These are phyloP conservation scores for Fusarium acutatum DNA, from an alignment of 2,329 filamentous ascomycete genomes.

Conservation along the genomic window DNA sequence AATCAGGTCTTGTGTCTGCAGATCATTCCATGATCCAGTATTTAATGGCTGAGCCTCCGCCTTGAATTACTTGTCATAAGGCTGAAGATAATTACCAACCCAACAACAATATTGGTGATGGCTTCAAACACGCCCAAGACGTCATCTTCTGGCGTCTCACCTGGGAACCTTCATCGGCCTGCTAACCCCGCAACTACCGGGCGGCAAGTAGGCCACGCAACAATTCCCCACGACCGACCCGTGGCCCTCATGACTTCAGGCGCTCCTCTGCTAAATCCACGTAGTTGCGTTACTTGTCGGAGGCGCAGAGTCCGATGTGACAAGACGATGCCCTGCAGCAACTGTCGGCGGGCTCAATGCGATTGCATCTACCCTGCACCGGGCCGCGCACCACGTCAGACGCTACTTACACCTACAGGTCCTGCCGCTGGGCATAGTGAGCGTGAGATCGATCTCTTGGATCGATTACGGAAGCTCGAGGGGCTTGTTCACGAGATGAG, in stretches of 20 bases:
- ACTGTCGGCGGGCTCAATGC: conserved; percentile 64
- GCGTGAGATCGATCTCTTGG: conserved; percentile 72
- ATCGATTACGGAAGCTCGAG: conserved; percentile 75
- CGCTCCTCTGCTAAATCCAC: conserved; percentile 51
- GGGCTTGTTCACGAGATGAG: conserved; percentile 75
- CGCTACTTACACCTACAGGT: conserved; percentile 59
- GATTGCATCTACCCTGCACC: conserved; percentile 79
- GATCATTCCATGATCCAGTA: not conserved
- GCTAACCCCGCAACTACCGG: conserved; percentile 6
- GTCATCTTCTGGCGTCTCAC: conserved; percentile 21
- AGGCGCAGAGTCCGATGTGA: conserved; percentile 77
- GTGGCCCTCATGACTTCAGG: conserved; percentile 36
- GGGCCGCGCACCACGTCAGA: conserved; percentile 73
- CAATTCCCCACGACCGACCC: conserved; percentile 29
- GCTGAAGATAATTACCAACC: not conserved
- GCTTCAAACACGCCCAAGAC: conserved; percentile 16
- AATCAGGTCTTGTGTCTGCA: not conserved
- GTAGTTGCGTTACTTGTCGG: conserved; percentile 58
- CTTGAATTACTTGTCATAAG: not conserved
- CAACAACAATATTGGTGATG: not conserved
- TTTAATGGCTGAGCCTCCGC: not conserved
- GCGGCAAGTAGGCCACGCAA: conserved; percentile 13
- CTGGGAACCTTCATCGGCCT: not conserved
- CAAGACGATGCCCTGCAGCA: conserved; percentile 73
- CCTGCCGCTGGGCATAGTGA: conserved; percentile 57